phyloP scores from a whole-genome alignment of 139 green algal genomes.

The Coelastrella sp. region DNA sequence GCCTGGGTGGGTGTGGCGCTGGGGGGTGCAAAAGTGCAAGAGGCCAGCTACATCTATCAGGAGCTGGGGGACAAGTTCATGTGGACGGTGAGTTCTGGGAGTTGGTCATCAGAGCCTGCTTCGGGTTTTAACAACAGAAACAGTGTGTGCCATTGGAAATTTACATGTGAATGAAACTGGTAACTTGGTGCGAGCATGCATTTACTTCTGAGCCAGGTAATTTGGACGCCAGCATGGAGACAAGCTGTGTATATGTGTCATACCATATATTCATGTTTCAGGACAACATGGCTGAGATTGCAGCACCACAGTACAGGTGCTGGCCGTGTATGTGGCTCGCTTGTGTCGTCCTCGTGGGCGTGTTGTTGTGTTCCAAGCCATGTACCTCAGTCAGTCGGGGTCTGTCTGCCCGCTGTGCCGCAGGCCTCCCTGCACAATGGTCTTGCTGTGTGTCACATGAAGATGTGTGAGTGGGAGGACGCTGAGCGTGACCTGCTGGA shows the following conservation, averaged over 20 bases:
- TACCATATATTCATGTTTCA: too few species aligned
- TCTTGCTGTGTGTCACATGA: conserved; percentile 91
- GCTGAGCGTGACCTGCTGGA: conserved; percentile 80
- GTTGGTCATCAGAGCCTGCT: not conserved
- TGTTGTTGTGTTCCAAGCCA: too few species aligned
- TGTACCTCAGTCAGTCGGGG: too few species aligned
- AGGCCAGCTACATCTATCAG: conserved; percentile 96
- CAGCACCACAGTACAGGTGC: too few species aligned
- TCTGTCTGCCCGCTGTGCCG: too few species aligned
- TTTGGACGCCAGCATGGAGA: too few species aligned
- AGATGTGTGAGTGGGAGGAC: conserved; percentile 86
- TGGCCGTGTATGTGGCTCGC: too few species aligned
- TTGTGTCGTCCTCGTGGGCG: too few species aligned
- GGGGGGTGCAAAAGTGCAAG: conserved; percentile 94
- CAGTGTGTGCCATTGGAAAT: not conserved
- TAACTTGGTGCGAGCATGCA: too few species aligned
- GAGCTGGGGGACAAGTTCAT: conserved; percentile 97
- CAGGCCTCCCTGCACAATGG: conserved; percentile 83
- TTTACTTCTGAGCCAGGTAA: too few species aligned
- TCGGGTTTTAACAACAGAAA: not conserved
- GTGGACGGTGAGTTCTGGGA: conserved; percentile 80
- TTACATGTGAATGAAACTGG: not conserved
- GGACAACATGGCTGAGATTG: too few species aligned
- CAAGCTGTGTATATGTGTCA: too few species aligned
- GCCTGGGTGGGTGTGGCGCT: conserved; percentile 93